Base-by-base conservation (phyloP, 2,329 filamentous ascomycete genomes). In the Nothopassalora personata region DNA sequence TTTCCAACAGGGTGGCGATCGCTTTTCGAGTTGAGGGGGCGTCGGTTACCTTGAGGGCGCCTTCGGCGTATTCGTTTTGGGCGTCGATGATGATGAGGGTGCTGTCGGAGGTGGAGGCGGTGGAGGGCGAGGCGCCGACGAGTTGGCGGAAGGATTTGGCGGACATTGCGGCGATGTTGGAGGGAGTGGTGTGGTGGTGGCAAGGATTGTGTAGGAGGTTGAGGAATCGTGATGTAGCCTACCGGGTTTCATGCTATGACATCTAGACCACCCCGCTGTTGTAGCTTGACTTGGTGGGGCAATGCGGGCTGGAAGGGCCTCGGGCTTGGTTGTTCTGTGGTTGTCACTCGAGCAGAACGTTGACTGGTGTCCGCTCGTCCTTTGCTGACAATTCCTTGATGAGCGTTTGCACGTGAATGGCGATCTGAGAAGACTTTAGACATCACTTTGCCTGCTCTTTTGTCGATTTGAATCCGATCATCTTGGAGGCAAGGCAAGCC, bases 1-100 rank as follows among this genome's bases (percentile, higher is more conserved):
- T 83, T 19, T 81, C 71, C 0, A 89, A 76, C 0, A 89, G 75
- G 0, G 73, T 67, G 0, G 79, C 74, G 59, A 88, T 89, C 11
- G 76, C 81, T 33, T 79, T 78, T 61, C 85, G 80, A 5, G 82
- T 83, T 4, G 75, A 61, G 0, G 75, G 67, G 0, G 86, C 78
- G 60, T 86, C 79, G 45, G 77, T 74, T 34, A 85, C 81, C 23
- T 80, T 77, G 0, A 89, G 79, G 4, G 79, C 74, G 50, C 86
- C 86, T 1, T 77, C 72, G 10, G 81, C 81, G 62, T 86, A 88
- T 73, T 89, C 86, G 68, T 88, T 88, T 67, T 89, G 86, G 1
- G 86, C 86, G 69, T 89, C 86, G 68, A 88, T 85, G 72, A 89
- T 87, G 66, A 89, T 73, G 48, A 89, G 78, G 1, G 81, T 80